These are phyloP conservation scores for Myxozyma monticola DNA, from an alignment of 805 yeast genomes.

Conservation along the genomic window DNA sequence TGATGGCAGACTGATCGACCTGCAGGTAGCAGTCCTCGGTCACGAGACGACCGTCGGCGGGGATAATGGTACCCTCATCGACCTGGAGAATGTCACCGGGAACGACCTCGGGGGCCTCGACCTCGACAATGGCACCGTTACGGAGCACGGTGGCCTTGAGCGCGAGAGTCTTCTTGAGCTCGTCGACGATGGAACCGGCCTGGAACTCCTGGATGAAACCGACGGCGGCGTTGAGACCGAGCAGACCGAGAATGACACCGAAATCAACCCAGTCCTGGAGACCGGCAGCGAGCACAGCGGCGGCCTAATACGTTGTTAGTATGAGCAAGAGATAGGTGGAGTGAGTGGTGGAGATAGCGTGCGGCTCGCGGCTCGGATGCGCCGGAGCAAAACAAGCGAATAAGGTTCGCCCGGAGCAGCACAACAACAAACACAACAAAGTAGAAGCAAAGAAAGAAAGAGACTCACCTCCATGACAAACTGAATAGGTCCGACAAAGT, in stretches of 20 bases:
- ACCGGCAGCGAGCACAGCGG: conserved; percentile 94
- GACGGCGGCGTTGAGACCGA: conserved; percentile 83
- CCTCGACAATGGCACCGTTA: conserved; percentile 73
- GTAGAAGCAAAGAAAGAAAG: too few species aligned
- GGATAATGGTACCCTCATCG: conserved; percentile 91
- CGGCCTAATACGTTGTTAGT: conserved; percentile 50
- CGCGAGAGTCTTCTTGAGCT: conserved; percentile 91
- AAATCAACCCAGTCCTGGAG: conserved; percentile 98
- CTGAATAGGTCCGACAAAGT: conserved; percentile 93
- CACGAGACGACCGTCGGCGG: conserved; percentile 89
- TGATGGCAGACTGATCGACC: conserved; percentile 94
- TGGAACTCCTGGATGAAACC: conserved; percentile 98
- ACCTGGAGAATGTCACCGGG: conserved; percentile 93
- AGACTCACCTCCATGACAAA: conserved; percentile 79
- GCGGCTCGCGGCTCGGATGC: too few species aligned
- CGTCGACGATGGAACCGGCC: conserved; percentile 97
- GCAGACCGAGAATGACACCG: conserved; percentile 91
- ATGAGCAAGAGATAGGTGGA: too few species aligned
- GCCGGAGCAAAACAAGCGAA: too few species aligned
- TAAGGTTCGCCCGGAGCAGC: too few species aligned
- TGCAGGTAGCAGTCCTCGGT: conserved; percentile 85
- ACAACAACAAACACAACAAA: too few species aligned
- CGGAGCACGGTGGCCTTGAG: conserved; percentile 84
- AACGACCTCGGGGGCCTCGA: conserved; percentile 81
- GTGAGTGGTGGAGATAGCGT: too few species aligned